Percentiles rank a stretch among this genome's conserved stretches.
These are phyloP conservation scores for Amphichorda felina DNA, from an alignment of 2,329 filamentous ascomycete genomes.

Conservation along the genomic window DNA sequence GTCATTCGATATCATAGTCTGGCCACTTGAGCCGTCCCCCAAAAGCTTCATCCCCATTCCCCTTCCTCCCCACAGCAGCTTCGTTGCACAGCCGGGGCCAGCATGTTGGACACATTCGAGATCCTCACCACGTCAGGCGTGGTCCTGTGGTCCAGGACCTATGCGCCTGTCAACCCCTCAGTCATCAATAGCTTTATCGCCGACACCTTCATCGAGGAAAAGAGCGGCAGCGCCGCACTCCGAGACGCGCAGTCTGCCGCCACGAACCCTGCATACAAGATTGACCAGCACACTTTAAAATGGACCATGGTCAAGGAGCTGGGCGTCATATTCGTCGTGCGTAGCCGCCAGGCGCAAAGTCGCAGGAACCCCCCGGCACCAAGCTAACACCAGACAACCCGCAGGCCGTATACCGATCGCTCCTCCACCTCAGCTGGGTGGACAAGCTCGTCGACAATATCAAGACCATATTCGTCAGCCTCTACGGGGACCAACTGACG, in stretches of 20 bases:
- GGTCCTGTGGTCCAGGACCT: conserved; percentile 89
- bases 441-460: conserved; percentile 95
- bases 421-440: conserved; percentile 92
- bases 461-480: conserved; percentile 77
- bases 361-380: too few relatives aligned
- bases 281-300: conserved; percentile 88
- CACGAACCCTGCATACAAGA: conserved; percentile 65
- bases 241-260: conserved; percentile 47
- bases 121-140: conserved; percentile 93
- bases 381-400: not conserved
- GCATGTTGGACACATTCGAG: conserved; percentile 93
- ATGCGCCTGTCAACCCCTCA: conserved; percentile 65
- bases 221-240: conserved; percentile 48
- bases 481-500: conserved; percentile 81
- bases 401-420: conserved; percentile 90
- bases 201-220: conserved; percentile 97
- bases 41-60: too few relatives aligned
- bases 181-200: conserved; percentile 91
- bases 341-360: conserved; percentile 6
- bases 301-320: conserved; percentile 91
- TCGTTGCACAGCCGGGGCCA: too few relatives aligned
- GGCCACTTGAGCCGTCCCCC: not conserved
- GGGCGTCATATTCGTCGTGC: conserved; percentile 85
- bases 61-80: too few relatives aligned
- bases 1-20: too few relatives aligned